These are phyloP conservation scores for Auricularia heimuer DNA, from an alignment of 768 basidiomycete genomes.

Conservation along the genomic window DNA sequence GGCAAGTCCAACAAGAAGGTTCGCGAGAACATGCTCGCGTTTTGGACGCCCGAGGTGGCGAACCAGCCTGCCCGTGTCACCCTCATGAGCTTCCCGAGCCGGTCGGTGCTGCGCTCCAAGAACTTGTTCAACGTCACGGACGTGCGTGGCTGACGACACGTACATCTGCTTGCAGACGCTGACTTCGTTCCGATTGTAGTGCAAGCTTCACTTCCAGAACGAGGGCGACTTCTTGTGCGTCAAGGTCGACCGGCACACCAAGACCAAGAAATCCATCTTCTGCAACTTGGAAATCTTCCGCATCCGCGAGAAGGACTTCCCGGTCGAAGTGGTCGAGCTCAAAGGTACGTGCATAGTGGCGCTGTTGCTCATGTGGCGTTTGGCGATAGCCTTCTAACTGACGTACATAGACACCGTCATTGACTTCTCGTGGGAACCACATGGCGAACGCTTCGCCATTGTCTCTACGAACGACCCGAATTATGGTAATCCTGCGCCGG, in stretches of 20 bases:
- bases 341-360: constrained; percentile 51
- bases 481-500: constrained; percentile 79
- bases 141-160: constrained; percentile 36
- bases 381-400: not conserved
- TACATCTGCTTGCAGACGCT: not conserved
- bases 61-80: constrained; percentile 97
- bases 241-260: constrained; percentile 97
- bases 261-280: constrained; percentile 96
- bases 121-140: constrained; percentile 97
- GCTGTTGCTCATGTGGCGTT: not conserved
- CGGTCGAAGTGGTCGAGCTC: constrained; percentile 93
- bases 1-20: constrained; percentile 50
- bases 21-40: constrained; percentile 86
- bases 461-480: constrained; percentile 92
- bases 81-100: constrained; percentile 80
- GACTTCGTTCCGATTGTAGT: constrained; percentile 38
- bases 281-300: constrained; percentile 98
- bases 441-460: constrained; percentile 91
- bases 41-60: constrained; percentile 94
- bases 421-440: constrained; percentile 99
- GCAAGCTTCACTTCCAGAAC: constrained; percentile 97
- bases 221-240: constrained; percentile 98
- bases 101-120: constrained; percentile 80
- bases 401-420: constrained; percentile 67
- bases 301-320: constrained; percentile 93